These are phyloP conservation scores for Physaria fendleri DNA, from an alignment of 345 rosid species.

Conservation along the genomic window DNA sequence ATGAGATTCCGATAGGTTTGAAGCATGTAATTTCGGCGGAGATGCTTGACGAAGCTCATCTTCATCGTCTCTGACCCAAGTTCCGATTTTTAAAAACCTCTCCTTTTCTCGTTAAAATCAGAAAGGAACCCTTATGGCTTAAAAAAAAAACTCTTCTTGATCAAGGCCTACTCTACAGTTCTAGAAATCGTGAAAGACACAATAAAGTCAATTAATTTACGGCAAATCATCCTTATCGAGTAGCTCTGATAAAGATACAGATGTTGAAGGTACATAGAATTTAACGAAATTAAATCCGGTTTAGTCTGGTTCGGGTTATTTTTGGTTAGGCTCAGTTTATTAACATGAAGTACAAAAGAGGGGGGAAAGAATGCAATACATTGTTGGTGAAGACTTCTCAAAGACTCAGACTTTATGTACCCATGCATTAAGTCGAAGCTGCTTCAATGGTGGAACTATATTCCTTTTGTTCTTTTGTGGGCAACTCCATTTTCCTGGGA, in stretches of 20 bases:
- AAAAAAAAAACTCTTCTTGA: not conserved
- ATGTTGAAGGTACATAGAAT: not conserved
- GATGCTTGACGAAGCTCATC: conserved; percentile 28
- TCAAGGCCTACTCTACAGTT: not conserved
- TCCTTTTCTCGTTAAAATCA: no score
- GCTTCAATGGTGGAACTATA: conserved; percentile 70
- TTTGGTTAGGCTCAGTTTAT: not conserved
- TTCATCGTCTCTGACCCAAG: conserved; percentile 1
- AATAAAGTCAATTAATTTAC: not conserved
- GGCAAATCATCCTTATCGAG: not conserved
- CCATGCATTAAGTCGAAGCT: conserved; percentile 82
- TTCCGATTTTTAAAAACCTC: not conserved
- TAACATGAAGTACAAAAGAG: not conserved
- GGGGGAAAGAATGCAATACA: not conserved
- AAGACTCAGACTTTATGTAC: conserved; percentile 37
- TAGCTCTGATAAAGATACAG: not conserved
- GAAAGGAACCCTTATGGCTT: no score
- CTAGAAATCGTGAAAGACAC: not conserved
- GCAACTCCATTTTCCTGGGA: conserved; percentile 67
- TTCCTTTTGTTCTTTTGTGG: conserved; percentile 68
- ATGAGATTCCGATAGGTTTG: conserved; percentile 55
- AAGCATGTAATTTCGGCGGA: conserved; percentile 23
- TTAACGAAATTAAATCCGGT: not conserved
- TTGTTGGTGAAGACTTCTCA: conserved; percentile 4
- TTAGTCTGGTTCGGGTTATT: not conserved